Evolutionary conservation across 2,329 filamentous ascomycete genomes (phyloP).

Genomic region (Phaeoacremonium minimum): DNA sequence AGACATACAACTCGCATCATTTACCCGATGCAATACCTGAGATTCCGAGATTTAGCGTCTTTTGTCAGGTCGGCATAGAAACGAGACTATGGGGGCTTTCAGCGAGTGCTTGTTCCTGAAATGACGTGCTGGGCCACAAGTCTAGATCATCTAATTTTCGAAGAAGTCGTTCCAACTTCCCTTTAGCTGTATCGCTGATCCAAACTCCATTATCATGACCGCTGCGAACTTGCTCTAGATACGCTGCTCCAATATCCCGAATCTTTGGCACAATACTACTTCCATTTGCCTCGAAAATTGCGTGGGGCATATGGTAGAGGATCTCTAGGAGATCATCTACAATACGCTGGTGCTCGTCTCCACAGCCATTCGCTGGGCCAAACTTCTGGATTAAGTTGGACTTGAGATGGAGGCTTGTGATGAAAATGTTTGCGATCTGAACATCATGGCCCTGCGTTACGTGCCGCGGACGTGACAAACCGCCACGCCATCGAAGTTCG

Average conservation of each 20-base stretch:
- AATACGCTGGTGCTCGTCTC: slow-evolving; percentile 22
- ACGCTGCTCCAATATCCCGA: slow-evolving; percentile 28
- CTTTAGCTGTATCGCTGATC: slow-evolving; percentile 6
- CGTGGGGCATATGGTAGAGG: slow-evolving; percentile 21
- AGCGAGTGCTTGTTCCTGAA: neutral
- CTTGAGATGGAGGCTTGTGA: slow-evolving; percentile 29
- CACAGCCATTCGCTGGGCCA: slow-evolving; percentile 7
- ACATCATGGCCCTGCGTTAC: slow-evolving; percentile 28
- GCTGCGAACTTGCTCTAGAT: slow-evolving; percentile 22
- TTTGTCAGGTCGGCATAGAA: too few species aligned
- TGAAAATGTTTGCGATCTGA: slow-evolving; percentile 29
- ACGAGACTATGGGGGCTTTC: neutral
- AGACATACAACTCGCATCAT: too few species aligned
- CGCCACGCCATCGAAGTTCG: slow-evolving; percentile 28
- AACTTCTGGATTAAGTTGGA: slow-evolving; percentile 29
- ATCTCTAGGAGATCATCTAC: slow-evolving; percentile 30
- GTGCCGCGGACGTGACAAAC: slow-evolving; percentile 20
- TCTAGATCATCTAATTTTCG: slow-evolving; percentile 24
- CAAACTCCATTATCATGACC: slow-evolving; percentile 4
- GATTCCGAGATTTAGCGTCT: too few species aligned
- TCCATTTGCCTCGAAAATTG: slow-evolving; percentile 26
- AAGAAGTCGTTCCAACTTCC: slow-evolving; percentile 21
- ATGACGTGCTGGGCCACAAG: slow-evolving; percentile 15
- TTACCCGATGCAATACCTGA: too few species aligned
- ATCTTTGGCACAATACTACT: slow-evolving; percentile 28